Base-by-base conservation (phyloP, 129 eudicot species). In the Helianthus tuberosus region DNA sequence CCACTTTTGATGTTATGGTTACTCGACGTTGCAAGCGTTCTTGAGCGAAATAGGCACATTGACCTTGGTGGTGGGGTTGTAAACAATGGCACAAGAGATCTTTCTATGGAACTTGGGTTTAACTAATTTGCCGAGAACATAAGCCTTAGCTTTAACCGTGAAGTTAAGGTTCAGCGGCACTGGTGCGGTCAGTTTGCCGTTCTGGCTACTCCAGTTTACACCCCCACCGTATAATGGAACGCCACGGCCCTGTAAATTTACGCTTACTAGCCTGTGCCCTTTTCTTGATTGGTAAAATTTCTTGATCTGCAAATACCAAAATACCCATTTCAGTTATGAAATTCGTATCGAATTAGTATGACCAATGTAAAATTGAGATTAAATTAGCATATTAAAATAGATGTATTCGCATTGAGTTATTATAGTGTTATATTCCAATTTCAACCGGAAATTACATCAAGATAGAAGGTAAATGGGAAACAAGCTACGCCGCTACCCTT, bases 161-260 rank as follows among this genome's bases (percentile, higher is more conserved):
- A 91, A 89, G 64, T 79, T 79, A 35, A 91, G 83, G 74, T 49
- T 77, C 15, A 95, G 60, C 1, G 94, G 87, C 72, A 91, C 90
- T 0, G 99, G 97, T 58, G 85, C 75, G 5, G 73, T 77, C 6
- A 86, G 77, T 46, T 86, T 83, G 12, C 92, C 97, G 32, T 79
- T 68, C 8, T 63, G 43, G 72, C 81, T 89, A 51, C 80, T 84
- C 91, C 85, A 78, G 38, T 78, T 66, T 29, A 83, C 81, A 14
- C 96, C 90, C 0, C 86, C 99, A 12, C 97, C 99, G 51, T 95
- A 95, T 11, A 95, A 20, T 8, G 99, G 99, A 4, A 89, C 83
- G 5, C 77, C 77, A 29, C 63, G 79, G 29, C 96, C 99, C 11
- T 17, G 73, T 62, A 95, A 35, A 20, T 66, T 80, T 50, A 95